Percentiles rank a stretch among this genome's conserved stretches.
phyloP scores from a whole-genome alignment of 2,329 filamentous ascomycete species.

The Capronia coronata region DNA sequence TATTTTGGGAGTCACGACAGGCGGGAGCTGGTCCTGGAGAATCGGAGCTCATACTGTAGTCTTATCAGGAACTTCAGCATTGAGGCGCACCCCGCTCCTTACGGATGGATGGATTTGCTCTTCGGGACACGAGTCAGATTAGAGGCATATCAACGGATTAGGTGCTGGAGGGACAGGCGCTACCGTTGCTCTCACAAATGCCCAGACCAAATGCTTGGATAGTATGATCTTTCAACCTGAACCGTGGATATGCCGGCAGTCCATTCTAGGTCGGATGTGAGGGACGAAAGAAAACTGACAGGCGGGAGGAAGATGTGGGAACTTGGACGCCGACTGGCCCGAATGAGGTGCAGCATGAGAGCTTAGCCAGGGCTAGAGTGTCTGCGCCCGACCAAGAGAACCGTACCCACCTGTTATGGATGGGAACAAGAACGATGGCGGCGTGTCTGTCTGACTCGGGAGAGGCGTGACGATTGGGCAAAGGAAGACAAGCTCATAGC shows the following conservation, averaged over 20 bases:
- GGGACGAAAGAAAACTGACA: not conserved
- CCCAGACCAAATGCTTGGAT: not conserved
- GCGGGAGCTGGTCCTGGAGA: conserved; percentile 3
- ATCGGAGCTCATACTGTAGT: conserved; percentile 10
- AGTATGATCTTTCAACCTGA: not conserved
- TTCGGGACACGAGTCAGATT: not conserved
- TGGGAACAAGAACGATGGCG: too few species aligned
- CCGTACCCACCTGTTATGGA: too few species aligned
- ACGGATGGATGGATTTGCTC: not conserved
- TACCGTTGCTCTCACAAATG: too few species aligned
- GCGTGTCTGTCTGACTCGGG: too few species aligned
- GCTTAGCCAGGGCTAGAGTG: not conserved
- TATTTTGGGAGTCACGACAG: not conserved
- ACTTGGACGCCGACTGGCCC: not conserved
- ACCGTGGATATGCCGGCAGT: not conserved
- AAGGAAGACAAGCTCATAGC: not conserved
- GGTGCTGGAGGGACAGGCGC: too few species aligned
- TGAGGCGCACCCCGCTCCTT: conserved; percentile 9
- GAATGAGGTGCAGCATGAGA: not conserved
- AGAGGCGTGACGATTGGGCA: too few species aligned
- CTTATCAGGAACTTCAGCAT: conserved; percentile 13
- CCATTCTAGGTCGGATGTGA: not conserved
- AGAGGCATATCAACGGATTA: too few species aligned
- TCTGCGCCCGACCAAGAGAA: not conserved
- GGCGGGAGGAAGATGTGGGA: not conserved